Evolutionary conservation across 2,329 filamentous ascomycete genomes (phyloP).

Genomic region (Metarhizium brunneum): DNA sequence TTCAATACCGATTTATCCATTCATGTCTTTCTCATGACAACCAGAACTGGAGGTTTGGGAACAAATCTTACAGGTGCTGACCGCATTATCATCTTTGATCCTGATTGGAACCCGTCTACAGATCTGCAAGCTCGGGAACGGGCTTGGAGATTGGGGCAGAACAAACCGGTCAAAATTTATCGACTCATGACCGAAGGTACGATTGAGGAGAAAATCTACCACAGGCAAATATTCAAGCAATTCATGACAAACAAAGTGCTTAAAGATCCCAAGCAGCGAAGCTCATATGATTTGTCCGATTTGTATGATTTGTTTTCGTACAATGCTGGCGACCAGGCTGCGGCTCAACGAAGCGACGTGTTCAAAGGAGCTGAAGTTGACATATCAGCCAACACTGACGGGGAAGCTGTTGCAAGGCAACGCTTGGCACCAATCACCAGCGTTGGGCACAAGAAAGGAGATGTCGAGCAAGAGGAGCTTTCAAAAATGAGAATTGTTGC

Average conservation of each 20-base stretch:
- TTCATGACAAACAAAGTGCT: slow-evolving; percentile 95
- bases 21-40: slow-evolving; percentile 87
- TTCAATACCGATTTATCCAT: slow-evolving; percentile 78
- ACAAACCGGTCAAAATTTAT: slow-evolving; percentile 90
- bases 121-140: slow-evolving; percentile 91
- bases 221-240: slow-evolving; percentile 97
- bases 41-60: slow-evolving; percentile 87
- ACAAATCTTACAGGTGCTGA: slow-evolving; percentile 93
- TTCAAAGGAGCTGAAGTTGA: slow-evolving; percentile 79
- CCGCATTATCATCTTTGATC: slow-evolving; percentile 95
- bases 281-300: slow-evolving; percentile 82
- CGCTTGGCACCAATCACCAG: slow-evolving; percentile 7
- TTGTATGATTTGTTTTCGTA: slow-evolving; percentile 83
- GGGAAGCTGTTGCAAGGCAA: slow-evolving; percentile 1
- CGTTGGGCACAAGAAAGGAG: slow-evolving; percentile 6
- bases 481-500: slow-evolving; percentile 50
- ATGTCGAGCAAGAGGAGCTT: slow-evolving; percentile 33
- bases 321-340: slow-evolving; percentile 39
- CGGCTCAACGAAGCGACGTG: slow-evolving; percentile 72
- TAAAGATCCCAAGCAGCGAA: slow-evolving; percentile 85
- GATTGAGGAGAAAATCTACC: slow-evolving; percentile 98
- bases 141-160: slow-evolving; percentile 93
- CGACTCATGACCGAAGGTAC: slow-evolving; percentile 97
- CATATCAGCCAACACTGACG: slow-evolving; percentile 10
- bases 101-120: slow-evolving; percentile 97